Conservation (phyloP, 768 basidiomycete genomes). For the Clitopilus hobsonii region DNA sequence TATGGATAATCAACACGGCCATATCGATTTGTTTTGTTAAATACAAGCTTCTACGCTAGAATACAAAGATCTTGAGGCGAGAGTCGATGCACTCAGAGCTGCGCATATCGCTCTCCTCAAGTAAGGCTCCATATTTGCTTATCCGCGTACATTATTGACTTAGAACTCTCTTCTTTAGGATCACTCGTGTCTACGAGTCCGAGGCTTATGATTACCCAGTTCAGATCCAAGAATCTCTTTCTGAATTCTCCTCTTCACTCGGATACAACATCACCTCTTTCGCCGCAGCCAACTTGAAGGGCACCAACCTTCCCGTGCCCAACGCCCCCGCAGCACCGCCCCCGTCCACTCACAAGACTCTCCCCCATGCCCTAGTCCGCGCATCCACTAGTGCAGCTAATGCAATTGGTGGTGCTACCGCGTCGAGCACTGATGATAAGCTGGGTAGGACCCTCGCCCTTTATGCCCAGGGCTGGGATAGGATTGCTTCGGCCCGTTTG, state of each 20-base stretch:
- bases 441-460: slow-evolving; percentile 73
- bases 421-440: slow-evolving; percentile 49
- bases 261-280: slow-evolving; percentile 76
- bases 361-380: slow-evolving; percentile 90
- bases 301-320: slow-evolving; percentile 80
- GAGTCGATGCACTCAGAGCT: slow-evolving; percentile 85
- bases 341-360: slow-evolving; percentile 82
- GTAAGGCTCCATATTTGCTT: slow-evolving; percentile 33
- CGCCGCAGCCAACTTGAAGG: slow-evolving; percentile 84
- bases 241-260: slow-evolving; percentile 67
- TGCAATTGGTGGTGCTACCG: slow-evolving; percentile 36
- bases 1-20: slow-evolving; percentile 21
- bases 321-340: slow-evolving; percentile 48
- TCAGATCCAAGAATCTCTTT: slow-evolving; percentile 78
- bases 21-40: not conserved
- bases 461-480: slow-evolving; percentile 83
- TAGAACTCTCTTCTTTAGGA: slow-evolving; percentile 36
- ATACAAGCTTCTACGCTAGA: slow-evolving; percentile 43
- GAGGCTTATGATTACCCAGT: slow-evolving; percentile 90
- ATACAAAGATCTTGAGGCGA: slow-evolving; percentile 92
- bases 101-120: slow-evolving; percentile 78
- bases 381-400: slow-evolving; percentile 63
- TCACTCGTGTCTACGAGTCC: slow-evolving; percentile 83
- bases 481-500: slow-evolving; percentile 70
- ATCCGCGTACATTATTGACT: not conserved